Evolutionary conservation across 257 asterid species (phyloP), one percentile per base, ranked within the genome.

Genomic region (Fraxinus cuspidata): DNA sequence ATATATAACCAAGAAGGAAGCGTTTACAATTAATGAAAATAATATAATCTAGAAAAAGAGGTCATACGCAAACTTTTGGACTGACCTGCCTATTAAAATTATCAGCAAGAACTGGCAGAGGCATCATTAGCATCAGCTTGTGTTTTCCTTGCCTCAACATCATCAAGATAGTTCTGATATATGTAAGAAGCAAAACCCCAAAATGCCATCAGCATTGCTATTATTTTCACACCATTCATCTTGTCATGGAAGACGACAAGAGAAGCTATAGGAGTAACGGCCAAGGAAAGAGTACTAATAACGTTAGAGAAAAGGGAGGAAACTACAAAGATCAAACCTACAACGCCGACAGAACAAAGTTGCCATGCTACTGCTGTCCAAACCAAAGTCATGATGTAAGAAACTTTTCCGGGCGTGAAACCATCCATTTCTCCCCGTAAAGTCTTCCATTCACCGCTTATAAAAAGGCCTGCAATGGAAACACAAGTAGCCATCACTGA

Each of bases 291-390:
- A 10, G 98, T 95, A 63, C 97, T 93, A n/a, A 95, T 91, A 65
- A 89, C 99, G 47, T 95, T 93, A 3, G 98, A 95, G 85, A 93
- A 95, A 4, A 95, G 86, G 18, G 98, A 92, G 0, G 98, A 88
- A 68, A 90, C 96, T 80, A 93, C 85, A 7, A 89, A 95, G 69
- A 95, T 83, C 93, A 95, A 77, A 18, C 99, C 98, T 13, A 91
- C 90, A 3, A 92, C 97, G 1, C 98, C 98, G 40, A 94, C 96
- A 0, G 97, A 87, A 74, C 92, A 91, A 3, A 93, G 81, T 79
- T 95, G 99, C 98, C 98, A 95, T 6, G 96, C 85, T 8, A 93
- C 68, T 8, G 96, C 96, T n/a, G 93, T 93, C 91, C 96, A 90
- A 0, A 84, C 94, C 77, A 95, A 82, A 2, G 96, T 89, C 97